phyloP scores from a whole-genome alignment of 768 basidiomycete species.

The Rubroboletus pulcherrimus region DNA sequence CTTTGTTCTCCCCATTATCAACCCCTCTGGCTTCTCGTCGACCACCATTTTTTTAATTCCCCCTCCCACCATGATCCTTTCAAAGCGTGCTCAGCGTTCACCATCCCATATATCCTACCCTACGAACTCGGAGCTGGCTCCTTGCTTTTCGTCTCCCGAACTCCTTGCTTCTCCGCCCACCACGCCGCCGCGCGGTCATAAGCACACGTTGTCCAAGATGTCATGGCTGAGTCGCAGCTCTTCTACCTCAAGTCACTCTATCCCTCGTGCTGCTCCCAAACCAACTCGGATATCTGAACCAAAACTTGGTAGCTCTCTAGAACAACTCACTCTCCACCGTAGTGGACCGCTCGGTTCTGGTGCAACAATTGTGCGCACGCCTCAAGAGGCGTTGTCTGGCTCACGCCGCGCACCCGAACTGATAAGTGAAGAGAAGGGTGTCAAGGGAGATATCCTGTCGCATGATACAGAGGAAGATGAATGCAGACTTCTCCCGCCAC shows the following conservation, averaged over 20 bases:
- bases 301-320: slow-evolving; percentile 32
- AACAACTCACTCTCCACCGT: slow-evolving; percentile 31
- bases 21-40: neutral
- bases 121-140: slow-evolving; percentile 27
- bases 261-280: slow-evolving; percentile 33
- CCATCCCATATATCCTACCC: slow-evolving; percentile 12
- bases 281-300: slow-evolving; percentile 46
- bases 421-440: slow-evolving; percentile 10
- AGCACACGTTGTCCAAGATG: slow-evolving; percentile 40
- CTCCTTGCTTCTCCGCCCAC: slow-evolving; percentile 28
- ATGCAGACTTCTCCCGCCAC: slow-evolving; percentile 25
- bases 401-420: slow-evolving; percentile 12
- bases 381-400: slow-evolving; percentile 65
- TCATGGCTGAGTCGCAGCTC: slow-evolving; percentile 41
- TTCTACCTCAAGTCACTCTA: slow-evolving; percentile 25
- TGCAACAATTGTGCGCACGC: slow-evolving; percentile 73
- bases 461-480: slow-evolving; percentile 17
- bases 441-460: slow-evolving; percentile 4
- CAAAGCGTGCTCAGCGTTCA: slow-evolving; percentile 22
- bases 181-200: slow-evolving; percentile 29
- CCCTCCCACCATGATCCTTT: slow-evolving; percentile 23
- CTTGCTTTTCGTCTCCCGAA: slow-evolving; percentile 13
- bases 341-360: slow-evolving; percentile 61
- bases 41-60: neutral
- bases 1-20: slow-evolving; percentile 16